Evolutionary conservation across 2,329 filamentous ascomycete species (phyloP).

Genomic region (Aspergillus sp.): DNA sequence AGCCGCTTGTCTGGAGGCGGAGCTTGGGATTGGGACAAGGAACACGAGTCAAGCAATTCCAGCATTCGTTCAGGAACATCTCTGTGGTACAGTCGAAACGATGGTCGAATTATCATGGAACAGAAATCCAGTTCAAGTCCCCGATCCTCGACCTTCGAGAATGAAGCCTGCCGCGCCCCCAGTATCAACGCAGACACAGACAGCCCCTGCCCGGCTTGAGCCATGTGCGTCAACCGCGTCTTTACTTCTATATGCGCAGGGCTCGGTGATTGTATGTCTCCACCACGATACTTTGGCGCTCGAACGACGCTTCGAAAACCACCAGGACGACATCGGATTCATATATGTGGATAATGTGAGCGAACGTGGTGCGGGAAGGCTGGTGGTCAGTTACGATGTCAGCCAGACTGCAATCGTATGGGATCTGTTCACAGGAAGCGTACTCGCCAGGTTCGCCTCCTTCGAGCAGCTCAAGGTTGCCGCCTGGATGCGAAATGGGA

Average conservation of each 20-base stretch:
- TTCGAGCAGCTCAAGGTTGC: constrained; percentile 85
- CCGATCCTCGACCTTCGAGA: constrained; percentile 60
- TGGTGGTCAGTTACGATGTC: constrained; percentile 91
- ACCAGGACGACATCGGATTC: constrained; percentile 79
- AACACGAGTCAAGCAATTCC: not conserved
- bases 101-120: constrained; percentile 65
- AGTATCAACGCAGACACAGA: constrained; percentile 27
- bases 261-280: constrained; percentile 77
- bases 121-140: constrained; percentile 55
- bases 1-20: not conserved
- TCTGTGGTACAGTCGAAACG: constrained; percentile 4
- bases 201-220: constrained; percentile 63
- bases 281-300: constrained; percentile 92
- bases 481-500: constrained; percentile 95
- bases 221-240: constrained; percentile 89
- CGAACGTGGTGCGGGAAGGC: constrained; percentile 77
- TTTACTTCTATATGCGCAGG: constrained; percentile 85
- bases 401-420: constrained; percentile 93
- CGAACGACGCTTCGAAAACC: constrained; percentile 80
- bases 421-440: constrained; percentile 90
- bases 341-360: constrained; percentile 90
- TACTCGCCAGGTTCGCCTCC: constrained; percentile 87
- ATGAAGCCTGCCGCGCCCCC: constrained; percentile 49
- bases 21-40: not conserved
- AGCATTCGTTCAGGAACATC: not conserved